These are phyloP conservation scores for Rhodotorula sphaerocarpa DNA, from an alignment of 768 basidiomycete species.

Conservation along the genomic window DNA sequence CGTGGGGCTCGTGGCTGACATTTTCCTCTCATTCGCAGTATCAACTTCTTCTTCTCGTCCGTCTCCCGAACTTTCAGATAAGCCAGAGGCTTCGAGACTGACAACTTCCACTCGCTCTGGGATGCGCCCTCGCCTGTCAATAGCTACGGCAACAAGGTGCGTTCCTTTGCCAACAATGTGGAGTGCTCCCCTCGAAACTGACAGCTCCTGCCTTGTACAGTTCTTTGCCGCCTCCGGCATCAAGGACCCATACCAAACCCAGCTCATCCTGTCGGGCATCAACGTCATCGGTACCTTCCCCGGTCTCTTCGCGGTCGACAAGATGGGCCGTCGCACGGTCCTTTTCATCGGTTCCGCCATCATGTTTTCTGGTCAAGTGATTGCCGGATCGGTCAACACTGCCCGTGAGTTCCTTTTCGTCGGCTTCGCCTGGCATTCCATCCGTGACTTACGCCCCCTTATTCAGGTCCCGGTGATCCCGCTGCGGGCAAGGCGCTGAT, in stretches of 20 bases:
- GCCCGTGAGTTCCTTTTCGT: not conserved
- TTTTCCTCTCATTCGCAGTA: not conserved
- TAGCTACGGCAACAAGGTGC: not conserved
- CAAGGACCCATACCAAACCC: constrained; percentile 28
- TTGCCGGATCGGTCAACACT: constrained; percentile 12
- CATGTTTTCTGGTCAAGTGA: constrained; percentile 28
- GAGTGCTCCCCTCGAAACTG: not conserved
- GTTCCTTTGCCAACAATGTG: not conserved
- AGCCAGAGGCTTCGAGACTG: too few relatives aligned
- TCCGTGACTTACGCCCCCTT: too few relatives aligned
- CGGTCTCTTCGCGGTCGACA: constrained; percentile 22
- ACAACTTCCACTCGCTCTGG: too few relatives aligned
- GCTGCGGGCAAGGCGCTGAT: constrained; percentile 33
- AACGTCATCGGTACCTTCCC: constrained; percentile 35
- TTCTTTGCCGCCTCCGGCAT: constrained; percentile 35
- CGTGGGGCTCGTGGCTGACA: too few relatives aligned
- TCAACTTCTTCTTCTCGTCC: constrained; percentile 12
- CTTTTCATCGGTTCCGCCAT: constrained; percentile 32
- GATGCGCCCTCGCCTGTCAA: too few relatives aligned
- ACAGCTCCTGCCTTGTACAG: constrained; percentile 20
- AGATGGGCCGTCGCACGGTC: constrained; percentile 20
- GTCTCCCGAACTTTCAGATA: too few relatives aligned
- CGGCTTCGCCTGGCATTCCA: not conserved
- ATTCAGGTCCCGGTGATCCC: constrained; percentile 16
- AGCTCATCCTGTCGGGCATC: constrained; percentile 28